phyloP scores from a whole-genome alignment of 2,329 filamentous ascomycete species.

The Calycina marina region DNA sequence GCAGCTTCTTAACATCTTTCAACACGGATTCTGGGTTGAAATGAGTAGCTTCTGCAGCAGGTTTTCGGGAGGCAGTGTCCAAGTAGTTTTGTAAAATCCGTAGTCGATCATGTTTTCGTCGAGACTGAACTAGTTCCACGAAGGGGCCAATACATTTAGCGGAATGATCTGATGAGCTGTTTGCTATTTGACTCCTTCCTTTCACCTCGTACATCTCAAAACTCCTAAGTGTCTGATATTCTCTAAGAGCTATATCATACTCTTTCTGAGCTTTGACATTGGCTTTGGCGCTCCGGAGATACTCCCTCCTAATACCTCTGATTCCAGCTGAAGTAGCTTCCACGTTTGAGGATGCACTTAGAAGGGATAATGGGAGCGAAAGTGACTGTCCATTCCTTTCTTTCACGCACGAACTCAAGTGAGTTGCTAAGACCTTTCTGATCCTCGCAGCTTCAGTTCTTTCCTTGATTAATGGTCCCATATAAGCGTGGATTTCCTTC shows the following conservation, averaged over 20 bases:
- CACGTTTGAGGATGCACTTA: slow-evolving; percentile 26
- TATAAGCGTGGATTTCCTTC: slow-evolving; percentile 27
- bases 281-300: slow-evolving; percentile 36
- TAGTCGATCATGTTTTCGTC: slow-evolving; percentile 36
- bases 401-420: slow-evolving; percentile 33
- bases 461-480: slow-evolving; percentile 39
- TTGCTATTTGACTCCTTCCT: slow-evolving; percentile 5
- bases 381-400: slow-evolving; percentile 23
- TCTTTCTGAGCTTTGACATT: slow-evolving; percentile 37
- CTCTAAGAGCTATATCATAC: slow-evolving; percentile 23
- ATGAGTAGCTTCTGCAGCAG: slow-evolving; percentile 34
- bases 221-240: slow-evolving; percentile 7
- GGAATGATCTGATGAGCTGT: slow-evolving; percentile 9
- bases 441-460: slow-evolving; percentile 43
- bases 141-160: slow-evolving; percentile 31
- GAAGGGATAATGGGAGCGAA: slow-evolving; percentile 29
- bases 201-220: slow-evolving; percentile 3
- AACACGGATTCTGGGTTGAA: slow-evolving; percentile 24
- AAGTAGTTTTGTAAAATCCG: slow-evolving; percentile 35
- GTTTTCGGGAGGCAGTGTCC: slow-evolving; percentile 34
- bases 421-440: slow-evolving; percentile 37
- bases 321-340: slow-evolving; percentile 24
- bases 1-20: slow-evolving; percentile 13
- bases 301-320: slow-evolving; percentile 37
- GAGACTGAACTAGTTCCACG: slow-evolving; percentile 34